These are phyloP conservation scores for Fagus crenata DNA, from an alignment of 306 rosid species.

Conservation along the genomic window DNA sequence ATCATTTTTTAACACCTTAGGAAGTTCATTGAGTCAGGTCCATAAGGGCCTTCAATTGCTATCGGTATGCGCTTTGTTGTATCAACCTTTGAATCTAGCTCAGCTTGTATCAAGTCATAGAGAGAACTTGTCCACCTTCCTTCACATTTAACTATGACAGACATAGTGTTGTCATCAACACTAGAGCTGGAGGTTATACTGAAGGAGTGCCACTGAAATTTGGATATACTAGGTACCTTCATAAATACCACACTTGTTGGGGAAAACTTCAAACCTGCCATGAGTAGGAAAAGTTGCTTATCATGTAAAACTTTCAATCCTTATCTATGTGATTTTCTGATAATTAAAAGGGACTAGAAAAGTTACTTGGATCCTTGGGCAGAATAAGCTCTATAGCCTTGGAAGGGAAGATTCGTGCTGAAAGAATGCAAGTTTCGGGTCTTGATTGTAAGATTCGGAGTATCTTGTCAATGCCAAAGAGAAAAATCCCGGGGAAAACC, in stretches of 20 bases:
- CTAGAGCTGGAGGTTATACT: slow-evolving; percentile 80
- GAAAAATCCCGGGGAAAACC: slow-evolving; percentile 79
- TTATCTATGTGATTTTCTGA: not conserved
- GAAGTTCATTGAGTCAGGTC: slow-evolving; percentile 66
- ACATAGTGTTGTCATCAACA: slow-evolving; percentile 48
- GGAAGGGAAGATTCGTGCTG: slow-evolving; percentile 63
- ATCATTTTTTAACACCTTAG: slow-evolving; percentile 47
- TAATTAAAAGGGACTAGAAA: not conserved
- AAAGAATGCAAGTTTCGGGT: slow-evolving; percentile 65
- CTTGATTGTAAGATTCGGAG: slow-evolving; percentile 75
- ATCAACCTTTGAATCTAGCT: slow-evolving; percentile 43
- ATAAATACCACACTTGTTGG: slow-evolving; percentile 82
- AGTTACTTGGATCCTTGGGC: slow-evolving; percentile 74
- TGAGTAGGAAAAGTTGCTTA: slow-evolving; percentile 17
- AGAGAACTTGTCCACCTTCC: slow-evolving; percentile 85
- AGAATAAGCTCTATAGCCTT: slow-evolving; percentile 65
- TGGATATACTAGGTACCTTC: slow-evolving; percentile 80
- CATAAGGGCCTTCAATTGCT: slow-evolving; percentile 94
- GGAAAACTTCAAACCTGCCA: slow-evolving; percentile 65
- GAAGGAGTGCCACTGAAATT: slow-evolving; percentile 87
- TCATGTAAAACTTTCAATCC: not conserved
- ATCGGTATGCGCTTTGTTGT: slow-evolving; percentile 53
- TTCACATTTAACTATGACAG: slow-evolving; percentile 69
- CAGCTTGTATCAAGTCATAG: slow-evolving; percentile 51
- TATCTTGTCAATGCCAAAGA: slow-evolving; percentile 75